Evolutionary conservation across 2,329 filamentous ascomycete species (phyloP), one percentile per base, ranked within the genome.

Genomic region (Domatiomyces catenatus): DNA sequence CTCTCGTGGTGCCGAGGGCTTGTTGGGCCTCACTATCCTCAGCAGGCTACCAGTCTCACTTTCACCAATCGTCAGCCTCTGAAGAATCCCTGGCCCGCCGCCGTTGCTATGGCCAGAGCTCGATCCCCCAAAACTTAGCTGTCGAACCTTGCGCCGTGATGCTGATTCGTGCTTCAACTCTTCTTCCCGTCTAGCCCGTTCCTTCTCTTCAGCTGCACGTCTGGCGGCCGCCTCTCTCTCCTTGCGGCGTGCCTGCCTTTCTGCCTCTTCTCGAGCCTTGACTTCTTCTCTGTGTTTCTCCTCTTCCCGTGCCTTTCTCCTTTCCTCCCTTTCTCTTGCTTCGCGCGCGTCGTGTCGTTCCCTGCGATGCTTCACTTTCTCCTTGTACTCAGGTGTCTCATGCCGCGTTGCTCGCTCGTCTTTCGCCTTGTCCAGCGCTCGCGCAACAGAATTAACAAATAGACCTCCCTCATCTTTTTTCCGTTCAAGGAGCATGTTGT

Each of bases 31-130:
- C 17, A 70, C 55, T 48, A 62, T 65, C 36, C 70, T 59, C 15
- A 69, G 58, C n/a, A 64, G 67, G 0, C 61, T 63, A 26, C 64
- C 63, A 17, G 64, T 67, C 48, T 69, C 64, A 4, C 67, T 68
- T 43, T 67, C 62, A n/a, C 66, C 69, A 15, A 62, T 63, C 15
- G 62, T 64, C 59, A 69, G 64, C 24, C 49, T 54, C 44, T 56
- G 61, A 49, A 57, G 50, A 19, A 56, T 49, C 15, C 15, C 50
- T 43, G 51, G 54, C 22, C 24, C 51, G 48, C 32, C 54, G 45
- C 42, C 48, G 44, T 51, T 55, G 48, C 49, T 54, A 51, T 50
- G 47, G 19, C 50, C 51, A 19, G 45, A 50, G 45, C 47, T 52
- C 2, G 55, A 56, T 15, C 48, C 55, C 8, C 48, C 52, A 47